phyloP scores from a whole-genome alignment of 495 filamentous ascomycete species.

The Cercophora samala region DNA sequence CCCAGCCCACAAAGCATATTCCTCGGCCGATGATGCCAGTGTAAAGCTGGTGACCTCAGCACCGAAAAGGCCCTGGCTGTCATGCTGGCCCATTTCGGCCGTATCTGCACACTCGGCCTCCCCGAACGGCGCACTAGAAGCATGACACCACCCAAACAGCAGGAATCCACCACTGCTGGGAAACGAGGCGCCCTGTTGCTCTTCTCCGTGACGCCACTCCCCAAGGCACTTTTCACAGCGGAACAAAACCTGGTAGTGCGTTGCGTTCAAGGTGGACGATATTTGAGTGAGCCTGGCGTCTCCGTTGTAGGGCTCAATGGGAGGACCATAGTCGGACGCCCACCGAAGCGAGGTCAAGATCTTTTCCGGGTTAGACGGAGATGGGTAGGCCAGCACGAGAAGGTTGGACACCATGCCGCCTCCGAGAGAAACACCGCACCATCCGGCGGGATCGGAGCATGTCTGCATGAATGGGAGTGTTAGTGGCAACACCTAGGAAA shows the following conservation, averaged over 20 bases:
- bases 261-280: conserved; percentile 46
- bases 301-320: conserved; percentile 50
- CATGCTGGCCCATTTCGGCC: conserved; percentile 9
- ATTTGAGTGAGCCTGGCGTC: conserved; percentile 52
- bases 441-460: conserved; percentile 33
- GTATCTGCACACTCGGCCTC: conserved; percentile 10
- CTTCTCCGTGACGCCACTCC: conserved; percentile 35
- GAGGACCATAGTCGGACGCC: conserved; percentile 51
- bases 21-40: not conserved
- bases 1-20: not conserved
- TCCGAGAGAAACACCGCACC: conserved; percentile 53
- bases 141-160: conserved; percentile 21
- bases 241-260: conserved; percentile 53
- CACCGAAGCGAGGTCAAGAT: conserved; percentile 53
- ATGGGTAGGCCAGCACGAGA: conserved; percentile 53
- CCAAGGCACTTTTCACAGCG: conserved; percentile 55
- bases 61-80: conserved; percentile 17
- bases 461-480: conserved; percentile 16
- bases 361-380: conserved; percentile 30
- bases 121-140: not conserved
- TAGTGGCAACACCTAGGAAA: not conserved
- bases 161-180: conserved; percentile 19
- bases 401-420: conserved; percentile 54
- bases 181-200: not conserved
- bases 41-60: conserved; percentile 3